These are phyloP conservation scores for Amylocarpus encephaloides DNA, from an alignment of 2,329 filamentous ascomycete genomes.

Conservation along the genomic window DNA sequence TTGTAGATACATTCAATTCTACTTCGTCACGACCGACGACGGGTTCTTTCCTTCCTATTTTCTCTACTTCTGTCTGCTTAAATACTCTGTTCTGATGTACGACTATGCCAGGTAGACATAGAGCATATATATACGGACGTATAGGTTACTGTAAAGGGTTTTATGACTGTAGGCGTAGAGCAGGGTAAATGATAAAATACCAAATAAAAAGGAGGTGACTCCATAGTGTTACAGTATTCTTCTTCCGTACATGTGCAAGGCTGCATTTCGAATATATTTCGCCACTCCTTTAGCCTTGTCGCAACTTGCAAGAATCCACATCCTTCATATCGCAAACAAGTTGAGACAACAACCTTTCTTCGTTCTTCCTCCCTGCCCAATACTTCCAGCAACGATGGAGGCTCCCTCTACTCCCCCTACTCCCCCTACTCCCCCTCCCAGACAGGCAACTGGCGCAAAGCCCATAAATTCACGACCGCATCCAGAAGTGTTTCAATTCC, in stretches of 20 bases:
- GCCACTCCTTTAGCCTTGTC: slow-evolving; percentile 18
- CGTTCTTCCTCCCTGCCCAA: too few species aligned
- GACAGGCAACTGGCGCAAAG: not conserved
- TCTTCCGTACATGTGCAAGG: slow-evolving; percentile 3
- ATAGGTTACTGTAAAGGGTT: too few species aligned
- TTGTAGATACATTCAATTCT: slow-evolving; percentile 1
- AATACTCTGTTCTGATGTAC: not conserved
- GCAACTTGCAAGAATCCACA: not conserved
- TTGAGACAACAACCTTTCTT: not conserved
- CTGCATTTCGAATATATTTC: slow-evolving; percentile 1
- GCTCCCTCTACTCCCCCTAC: slow-evolving; percentile 20
- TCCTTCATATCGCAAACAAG: not conserved
- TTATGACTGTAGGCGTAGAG: not conserved
- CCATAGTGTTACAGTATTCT: too few species aligned
- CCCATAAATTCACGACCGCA: slow-evolving; percentile 41
- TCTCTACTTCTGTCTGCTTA: not conserved
- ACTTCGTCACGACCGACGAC: not conserved
- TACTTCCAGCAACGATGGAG: slow-evolving; percentile 17
- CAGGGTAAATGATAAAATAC: too few species aligned
- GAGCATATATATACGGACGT: too few species aligned
- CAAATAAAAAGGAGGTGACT: not conserved
- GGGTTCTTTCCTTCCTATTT: not conserved
- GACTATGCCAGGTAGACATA: too few species aligned
- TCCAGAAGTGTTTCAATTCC: slow-evolving; percentile 48
- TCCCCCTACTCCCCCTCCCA: slow-evolving; percentile 19